A percentile compares a stretch with the other conserved stretches of the same genome.
Evolutionary conservation across 129 eudicot species (phyloP).

Genomic region (Saussurea involucrata): DNA sequence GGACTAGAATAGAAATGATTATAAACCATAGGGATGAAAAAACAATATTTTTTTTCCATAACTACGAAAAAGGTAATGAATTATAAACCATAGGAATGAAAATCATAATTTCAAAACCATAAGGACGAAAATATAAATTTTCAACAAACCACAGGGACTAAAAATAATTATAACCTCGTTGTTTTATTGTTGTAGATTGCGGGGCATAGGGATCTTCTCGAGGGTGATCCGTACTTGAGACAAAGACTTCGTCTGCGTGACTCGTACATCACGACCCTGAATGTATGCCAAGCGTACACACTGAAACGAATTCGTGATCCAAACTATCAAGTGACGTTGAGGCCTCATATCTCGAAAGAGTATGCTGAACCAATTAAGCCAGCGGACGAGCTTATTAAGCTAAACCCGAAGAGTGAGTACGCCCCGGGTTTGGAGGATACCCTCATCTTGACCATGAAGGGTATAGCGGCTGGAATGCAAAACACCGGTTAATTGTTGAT

Average conservation of each 20-base stretch:
- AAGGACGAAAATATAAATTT: too few species aligned
- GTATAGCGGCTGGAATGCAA: conserved; percentile 98
- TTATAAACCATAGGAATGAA: too few species aligned
- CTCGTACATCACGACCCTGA: conserved; percentile 83
- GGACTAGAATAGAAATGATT: too few species aligned
- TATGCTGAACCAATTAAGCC: conserved; percentile 55
- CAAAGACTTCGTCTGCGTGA: conserved; percentile 83
- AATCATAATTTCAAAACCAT: too few species aligned
- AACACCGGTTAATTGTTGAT: conserved; percentile 66
- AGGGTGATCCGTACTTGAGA: conserved; percentile 88
- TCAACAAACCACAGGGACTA: too few species aligned
- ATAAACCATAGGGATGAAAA: too few species aligned
- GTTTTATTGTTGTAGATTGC: conserved; percentile 62
- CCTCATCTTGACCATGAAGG: conserved; percentile 97
- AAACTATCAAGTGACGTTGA: conserved; percentile 53
- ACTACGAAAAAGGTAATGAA: too few species aligned
- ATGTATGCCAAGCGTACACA: conserved; percentile 86
- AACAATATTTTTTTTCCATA: too few species aligned
- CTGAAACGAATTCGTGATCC: conserved; percentile 93
- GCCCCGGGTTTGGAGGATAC: conserved; percentile 99
- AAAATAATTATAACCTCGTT: not conserved
- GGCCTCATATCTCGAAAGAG: conserved; percentile 86
- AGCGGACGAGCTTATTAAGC: conserved; percentile 67
- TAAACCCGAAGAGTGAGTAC: conserved; percentile 90
- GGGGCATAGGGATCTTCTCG: conserved; percentile 84